These are phyloP conservation scores for Talaromyces trachyspermus DNA, from an alignment of 495 filamentous ascomycete genomes.

Conservation along the genomic window DNA sequence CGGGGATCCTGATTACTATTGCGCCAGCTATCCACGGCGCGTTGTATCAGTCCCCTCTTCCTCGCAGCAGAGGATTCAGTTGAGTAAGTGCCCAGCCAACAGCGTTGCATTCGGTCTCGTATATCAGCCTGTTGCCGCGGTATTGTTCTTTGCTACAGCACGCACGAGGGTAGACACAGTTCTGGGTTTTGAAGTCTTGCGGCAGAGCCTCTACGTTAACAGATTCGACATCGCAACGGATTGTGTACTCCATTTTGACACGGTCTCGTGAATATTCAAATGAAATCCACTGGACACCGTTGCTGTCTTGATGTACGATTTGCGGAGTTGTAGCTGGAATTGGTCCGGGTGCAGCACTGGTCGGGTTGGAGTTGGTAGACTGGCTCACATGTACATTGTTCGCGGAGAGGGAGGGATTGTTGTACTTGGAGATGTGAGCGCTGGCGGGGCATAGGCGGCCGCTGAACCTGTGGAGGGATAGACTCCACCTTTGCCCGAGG, in stretches of 20 bases:
- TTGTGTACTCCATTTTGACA: slow-evolving; percentile 99
- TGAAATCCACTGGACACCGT: slow-evolving; percentile 97
- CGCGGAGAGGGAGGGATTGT: slow-evolving; percentile 49
- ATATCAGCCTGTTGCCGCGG: slow-evolving; percentile 85
- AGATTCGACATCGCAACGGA: slow-evolving; percentile 95
- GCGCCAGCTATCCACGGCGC: slow-evolving; percentile 95
- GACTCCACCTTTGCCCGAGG: slow-evolving; percentile 30
- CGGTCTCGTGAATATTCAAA: slow-evolving; percentile 97
- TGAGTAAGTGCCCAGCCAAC: slow-evolving; percentile 96
- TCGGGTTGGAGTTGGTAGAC: slow-evolving; percentile 54
- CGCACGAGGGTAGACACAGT: slow-evolving; percentile 94
- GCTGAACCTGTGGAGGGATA: slow-evolving; percentile 33
- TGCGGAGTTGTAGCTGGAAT: slow-evolving; percentile 97
- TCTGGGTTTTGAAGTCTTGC: slow-evolving; percentile 90
- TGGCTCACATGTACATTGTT: slow-evolving; percentile 39
- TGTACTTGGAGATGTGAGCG: slow-evolving; percentile 23
- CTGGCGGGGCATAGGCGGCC: slow-evolving; percentile 34
- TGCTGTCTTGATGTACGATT: slow-evolving; percentile 90
- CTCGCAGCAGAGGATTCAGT: slow-evolving; percentile 80
- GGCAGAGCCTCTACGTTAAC: slow-evolving; percentile 81
- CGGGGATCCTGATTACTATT: slow-evolving; percentile 97
- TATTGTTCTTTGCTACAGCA: slow-evolving; percentile 96
- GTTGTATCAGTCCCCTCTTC: slow-evolving; percentile 90
- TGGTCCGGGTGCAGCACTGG: slow-evolving; percentile 90
- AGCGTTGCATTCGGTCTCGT: slow-evolving; percentile 97